Conservation (phyloP, 2,329 filamentous ascomycete species). For the Fusarium pseudocircinatum region DNA sequence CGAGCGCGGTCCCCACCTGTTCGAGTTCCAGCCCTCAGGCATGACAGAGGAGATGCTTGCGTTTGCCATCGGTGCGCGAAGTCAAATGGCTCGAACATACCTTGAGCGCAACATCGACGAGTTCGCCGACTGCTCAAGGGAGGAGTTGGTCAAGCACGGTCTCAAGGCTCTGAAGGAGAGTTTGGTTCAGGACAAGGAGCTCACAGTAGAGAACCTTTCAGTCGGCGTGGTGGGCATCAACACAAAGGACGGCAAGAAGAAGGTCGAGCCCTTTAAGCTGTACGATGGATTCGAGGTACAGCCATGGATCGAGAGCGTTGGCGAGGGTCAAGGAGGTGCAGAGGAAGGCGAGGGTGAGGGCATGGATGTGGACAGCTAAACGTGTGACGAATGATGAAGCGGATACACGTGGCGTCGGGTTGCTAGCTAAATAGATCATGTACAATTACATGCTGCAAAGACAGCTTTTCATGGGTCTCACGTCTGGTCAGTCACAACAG, state of each 20-base stretch:
- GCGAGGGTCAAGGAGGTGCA: conserved; percentile 58
- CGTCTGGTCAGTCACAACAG: conserved; percentile 10
- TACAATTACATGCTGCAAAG: conserved; percentile 48
- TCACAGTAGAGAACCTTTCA: conserved; percentile 97
- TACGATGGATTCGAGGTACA: conserved; percentile 90
- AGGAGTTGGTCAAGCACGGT: conserved; percentile 91
- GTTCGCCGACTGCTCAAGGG: conserved; percentile 79
- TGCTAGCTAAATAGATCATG: conserved; percentile 48
- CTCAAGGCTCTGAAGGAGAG: conserved; percentile 93
- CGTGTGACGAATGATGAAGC: conserved; percentile 18
- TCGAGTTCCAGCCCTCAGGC: conserved; percentile 96
- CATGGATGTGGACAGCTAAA: conserved; percentile 52
- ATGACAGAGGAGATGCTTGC: conserved; percentile 98
- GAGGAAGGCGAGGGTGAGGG: conserved; percentile 47
- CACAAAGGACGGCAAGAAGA: conserved; percentile 60
- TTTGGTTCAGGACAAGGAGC: conserved; percentile 94
- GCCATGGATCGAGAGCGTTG: conserved; percentile 82
- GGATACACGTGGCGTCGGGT: conserved; percentile 36
- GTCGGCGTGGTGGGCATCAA: conserved; percentile 81
- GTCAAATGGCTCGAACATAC: conserved; percentile 98
- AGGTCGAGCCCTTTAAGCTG: conserved; percentile 84
- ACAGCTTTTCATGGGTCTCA: conserved; percentile 44
- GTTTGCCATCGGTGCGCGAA: conserved; percentile 93
- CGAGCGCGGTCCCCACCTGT: conserved; percentile 92
- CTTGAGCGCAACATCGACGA: conserved; percentile 89